Evolutionary conservation across 257 asterid genomes (phyloP).

Genomic region (Ballota nigra): DNA sequence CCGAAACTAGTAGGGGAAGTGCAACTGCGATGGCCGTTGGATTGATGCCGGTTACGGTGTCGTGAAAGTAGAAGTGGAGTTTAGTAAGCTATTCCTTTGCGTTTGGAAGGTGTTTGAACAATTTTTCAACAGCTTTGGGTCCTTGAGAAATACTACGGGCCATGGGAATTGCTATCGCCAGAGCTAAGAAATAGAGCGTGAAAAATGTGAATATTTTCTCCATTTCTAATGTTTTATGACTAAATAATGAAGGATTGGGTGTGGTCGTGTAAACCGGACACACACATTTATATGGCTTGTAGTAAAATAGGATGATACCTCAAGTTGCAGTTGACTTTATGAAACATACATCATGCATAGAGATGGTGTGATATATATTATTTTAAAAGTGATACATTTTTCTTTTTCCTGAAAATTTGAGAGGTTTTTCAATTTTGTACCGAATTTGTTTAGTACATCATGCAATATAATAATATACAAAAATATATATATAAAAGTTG

Average conservation of each 20-base stretch:
- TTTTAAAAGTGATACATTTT: no score
- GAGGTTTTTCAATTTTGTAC: no score
- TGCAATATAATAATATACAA: no score
- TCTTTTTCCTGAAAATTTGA: no score
- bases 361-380: no score
- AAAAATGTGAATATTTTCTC: background rate
- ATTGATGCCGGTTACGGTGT: conserved; percentile 29
- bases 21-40: conserved; percentile 32
- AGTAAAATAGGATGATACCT: no score
- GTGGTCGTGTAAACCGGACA: no score
- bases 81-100: conserved; percentile 30
- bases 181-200: background rate
- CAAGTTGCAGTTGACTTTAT: no score
- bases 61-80: conserved; percentile 45
- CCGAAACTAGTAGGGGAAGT: conserved; percentile 30
- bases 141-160: background rate
- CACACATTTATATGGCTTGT: no score
- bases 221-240: conserved; percentile 2
- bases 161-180: background rate
- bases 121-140: conserved; percentile 37
- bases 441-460: no score
- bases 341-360: no score
- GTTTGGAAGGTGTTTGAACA: conserved; percentile 36
- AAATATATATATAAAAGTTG: no score
- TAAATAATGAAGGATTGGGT: background rate